These are phyloP conservation scores for Phlyctochytrium arcticum DNA, from an alignment of 192 early-diverging fungal species.

Conservation along the genomic window DNA sequence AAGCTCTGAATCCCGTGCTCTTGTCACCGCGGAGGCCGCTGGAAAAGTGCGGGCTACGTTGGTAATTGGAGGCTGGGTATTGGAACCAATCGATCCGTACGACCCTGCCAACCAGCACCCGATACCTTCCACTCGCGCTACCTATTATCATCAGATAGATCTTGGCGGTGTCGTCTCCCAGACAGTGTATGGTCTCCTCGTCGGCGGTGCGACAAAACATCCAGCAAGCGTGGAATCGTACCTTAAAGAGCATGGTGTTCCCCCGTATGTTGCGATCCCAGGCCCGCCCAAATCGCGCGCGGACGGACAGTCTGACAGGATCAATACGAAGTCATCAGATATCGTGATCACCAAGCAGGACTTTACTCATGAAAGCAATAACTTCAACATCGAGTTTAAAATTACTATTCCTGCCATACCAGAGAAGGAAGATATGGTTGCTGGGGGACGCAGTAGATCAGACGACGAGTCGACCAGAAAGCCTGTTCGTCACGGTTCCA, in stretches of 20 bases:
- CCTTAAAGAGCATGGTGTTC: constrained; percentile 20
- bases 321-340: background rate
- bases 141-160: constrained; percentile 18
- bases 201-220: constrained; percentile 18
- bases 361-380: background rate
- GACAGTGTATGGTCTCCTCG: constrained; percentile 4
- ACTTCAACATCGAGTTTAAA: constrained; percentile 6
- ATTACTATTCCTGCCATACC: background rate
- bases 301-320: background rate
- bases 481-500: no score
- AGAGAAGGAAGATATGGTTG: background rate
- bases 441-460: no score
- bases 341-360: constrained; percentile 1
- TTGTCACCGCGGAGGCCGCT: background rate
- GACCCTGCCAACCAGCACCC: constrained; percentile 18
- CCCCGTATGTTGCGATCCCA: constrained; percentile 2
- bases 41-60: constrained; percentile 10
- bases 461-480: no score
- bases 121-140: constrained; percentile 23
- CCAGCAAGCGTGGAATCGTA: constrained; percentile 18
- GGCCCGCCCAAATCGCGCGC: background rate
- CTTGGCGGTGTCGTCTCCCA: constrained; percentile 12
- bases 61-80: constrained; percentile 11
- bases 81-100: constrained; percentile 30
- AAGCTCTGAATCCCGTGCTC: background rate